Evolutionary conservation across 768 basidiomycete genomes (phyloP).

Genomic region (Lactarius deliciosus): DNA sequence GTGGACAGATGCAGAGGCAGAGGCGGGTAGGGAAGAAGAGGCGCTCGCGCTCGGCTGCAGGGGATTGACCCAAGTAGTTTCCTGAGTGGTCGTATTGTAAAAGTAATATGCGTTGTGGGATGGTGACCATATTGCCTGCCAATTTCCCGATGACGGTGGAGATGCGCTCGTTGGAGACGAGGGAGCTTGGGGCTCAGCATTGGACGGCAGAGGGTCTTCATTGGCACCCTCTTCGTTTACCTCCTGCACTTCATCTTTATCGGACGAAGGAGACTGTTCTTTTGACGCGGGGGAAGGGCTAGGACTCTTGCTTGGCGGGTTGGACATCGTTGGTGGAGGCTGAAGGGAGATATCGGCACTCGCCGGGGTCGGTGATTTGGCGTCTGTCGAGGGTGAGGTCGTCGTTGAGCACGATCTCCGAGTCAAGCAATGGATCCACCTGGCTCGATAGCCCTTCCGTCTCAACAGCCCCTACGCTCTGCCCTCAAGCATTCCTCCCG

Average conservation of each 20-base stretch:
- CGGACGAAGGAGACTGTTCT: conserved; percentile 9
- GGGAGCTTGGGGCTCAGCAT: background rate
- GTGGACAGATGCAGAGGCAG: conserved; percentile 35
- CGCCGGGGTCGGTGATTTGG: background rate
- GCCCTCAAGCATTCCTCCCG: conserved; percentile 50
- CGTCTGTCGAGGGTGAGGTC: background rate
- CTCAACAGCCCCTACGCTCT: conserved; percentile 45
- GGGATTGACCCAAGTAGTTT: conserved; percentile 86
- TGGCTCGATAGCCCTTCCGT: conserved; percentile 30
- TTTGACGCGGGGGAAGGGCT: conserved; percentile 10
- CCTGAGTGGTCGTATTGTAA: conserved; percentile 68
- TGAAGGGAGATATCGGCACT: conserved; percentile 13
- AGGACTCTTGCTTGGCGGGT: conserved; percentile 16
- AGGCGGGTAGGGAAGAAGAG: conserved; percentile 25
- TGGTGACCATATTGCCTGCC: conserved; percentile 83
- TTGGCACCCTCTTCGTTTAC: conserved; percentile 2
- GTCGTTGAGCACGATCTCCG: conserved; percentile 27
- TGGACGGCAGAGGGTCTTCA: background rate
- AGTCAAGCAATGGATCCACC: conserved; percentile 28
- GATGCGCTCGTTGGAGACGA: conserved; percentile 23
- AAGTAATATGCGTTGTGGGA: conserved; percentile 84
- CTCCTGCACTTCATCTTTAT: background rate
- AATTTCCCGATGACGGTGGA: conserved; percentile 37
- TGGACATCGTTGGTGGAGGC: conserved; percentile 13
- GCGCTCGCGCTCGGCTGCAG: conserved; percentile 40